Conservation (phyloP, 192 early-diverging fungal species). For the Glomus cerebriforme region DNA sequence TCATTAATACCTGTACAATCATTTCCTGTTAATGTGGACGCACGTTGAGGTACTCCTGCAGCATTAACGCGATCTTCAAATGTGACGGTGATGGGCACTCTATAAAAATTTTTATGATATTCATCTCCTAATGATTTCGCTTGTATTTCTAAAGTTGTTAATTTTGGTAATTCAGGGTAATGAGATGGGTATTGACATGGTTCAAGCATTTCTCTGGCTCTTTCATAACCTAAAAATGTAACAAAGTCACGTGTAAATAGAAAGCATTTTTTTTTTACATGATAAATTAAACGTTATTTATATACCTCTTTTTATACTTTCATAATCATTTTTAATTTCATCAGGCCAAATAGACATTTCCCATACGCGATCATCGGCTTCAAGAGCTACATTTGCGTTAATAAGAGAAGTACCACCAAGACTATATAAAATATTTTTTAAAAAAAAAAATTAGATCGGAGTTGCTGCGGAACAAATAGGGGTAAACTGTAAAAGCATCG, state of each 20-base stretch:
- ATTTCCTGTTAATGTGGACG: constrained; percentile 45
- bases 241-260: not conserved
- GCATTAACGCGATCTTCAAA: constrained; percentile 45
- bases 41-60: constrained; percentile 45
- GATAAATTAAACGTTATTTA: not conserved
- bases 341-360: constrained; percentile 39
- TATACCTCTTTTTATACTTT: constrained; percentile 21
- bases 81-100: constrained; percentile 43
- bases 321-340: constrained; percentile 40
- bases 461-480: not conserved
- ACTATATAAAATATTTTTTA: constrained; percentile 31
- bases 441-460: not conserved
- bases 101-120: constrained; percentile 39
- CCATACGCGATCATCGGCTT: constrained; percentile 45
- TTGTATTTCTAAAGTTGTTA: constrained; percentile 42
- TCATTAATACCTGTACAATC: constrained; percentile 50
- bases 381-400: constrained; percentile 49
- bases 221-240: constrained; percentile 40
- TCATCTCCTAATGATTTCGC: constrained; percentile 36
- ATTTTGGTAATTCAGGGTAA: constrained; percentile 45
- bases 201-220: constrained; percentile 43
- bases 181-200: constrained; percentile 42
- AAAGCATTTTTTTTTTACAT: not conserved
- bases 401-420: constrained; percentile 51
- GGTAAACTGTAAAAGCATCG: no score